Evolutionary conservation across 163 green algal genomes (phyloP), one percentile per base, ranked within the genome.

Genomic region (Volvox carteri): DNA sequence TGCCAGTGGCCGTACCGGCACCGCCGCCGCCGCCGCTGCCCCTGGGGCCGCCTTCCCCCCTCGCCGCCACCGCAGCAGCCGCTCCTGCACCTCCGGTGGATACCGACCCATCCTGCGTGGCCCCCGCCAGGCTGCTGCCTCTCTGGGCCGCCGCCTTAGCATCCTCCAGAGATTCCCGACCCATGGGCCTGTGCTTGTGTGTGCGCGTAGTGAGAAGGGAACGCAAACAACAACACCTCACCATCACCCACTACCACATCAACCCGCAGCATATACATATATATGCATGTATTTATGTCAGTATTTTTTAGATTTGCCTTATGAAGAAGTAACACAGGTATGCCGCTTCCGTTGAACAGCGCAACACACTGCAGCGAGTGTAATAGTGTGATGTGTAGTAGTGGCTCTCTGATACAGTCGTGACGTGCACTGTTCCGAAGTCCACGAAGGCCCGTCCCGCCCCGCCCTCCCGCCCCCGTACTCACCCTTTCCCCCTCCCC

Each of bases 131-230:
- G 41, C 39, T 78, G 18, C 14, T 56, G 7, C 30, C 35, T 18
- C 75, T n/a, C 50, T 70, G 46, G 1, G 75, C 75, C n/a, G 73
- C 79, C 0, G 81, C 81, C 33, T 70, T 79, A 50, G 62, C 81
- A 30, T 87, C 81, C 33, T 87, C 81, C 23, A 87, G 33, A 1
- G 65, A 80, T 35, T 87, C 81, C 2, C 81, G 65, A 30, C 81
- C 81, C 67, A 87, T 67, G 35, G 81, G 65, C 30, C 78, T 86
- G 56, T 65, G 28, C 33, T n/a, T n/a, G n/a, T n/a, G n/a, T n/a
- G n/a, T n/a, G n/a, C n/a, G n/a, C n/a, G n/a, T n/a, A n/a, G n/a
- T n/a, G n/a, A n/a, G n/a, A n/a, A n/a, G n/a, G n/a, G n/a, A n/a
- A n/a, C n/a, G n/a, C n/a, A n/a, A n/a, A n/a, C n/a, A n/a, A n/a